Evolutionary conservation across 2,329 filamentous ascomycete genomes (phyloP), one percentile per base, ranked within the genome.

Genomic region (Hypoxylon sp.): DNA sequence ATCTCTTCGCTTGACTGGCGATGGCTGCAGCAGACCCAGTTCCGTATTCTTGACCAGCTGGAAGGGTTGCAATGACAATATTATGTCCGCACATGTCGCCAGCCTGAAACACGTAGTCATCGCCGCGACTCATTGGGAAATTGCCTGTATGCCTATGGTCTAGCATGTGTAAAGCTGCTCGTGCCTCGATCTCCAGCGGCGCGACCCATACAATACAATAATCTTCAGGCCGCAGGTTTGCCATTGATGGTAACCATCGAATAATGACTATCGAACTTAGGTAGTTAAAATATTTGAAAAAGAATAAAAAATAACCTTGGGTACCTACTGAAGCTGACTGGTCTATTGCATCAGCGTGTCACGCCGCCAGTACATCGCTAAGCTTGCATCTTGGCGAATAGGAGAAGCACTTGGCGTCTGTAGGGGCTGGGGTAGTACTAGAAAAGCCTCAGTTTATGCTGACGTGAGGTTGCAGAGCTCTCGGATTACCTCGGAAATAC

Each of bases 141-240:
- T 60, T 56, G 3, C 80, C 79, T 0, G n/a, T 0, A 36, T 81
- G 78, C 19, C 45, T 41, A 0, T 77, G 61, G 13, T 82, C 79
- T 17, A 82, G 64, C 72, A 81, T 72, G 30, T 72, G 66, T 19
- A 76, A 55, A 9, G 80, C 80, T 30, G 79, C 79, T 36, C 52
- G 68, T 5, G 77, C 78, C 65, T 82, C 79, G 6, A 82, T 79
- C 21, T 77, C 72, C 0, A 81, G 73, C 0, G 79, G 80, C 0
- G 79, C 77, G 25, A 82, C 76, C 79, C 79, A 82, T 60, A 73
- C 78, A 0, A 82, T 72, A 0, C 73, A 76, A 30, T 82, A 81
- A 4, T 67, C 49, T 34, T 68, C 43, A 7, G 69, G 67, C 50
- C 55, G 19, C 6, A 71, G 28, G 5, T 25, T 30, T 7, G 23